These are phyloP conservation scores for Tagetes erecta DNA, from an alignment of 129 eudicot species.

Conservation along the genomic window DNA sequence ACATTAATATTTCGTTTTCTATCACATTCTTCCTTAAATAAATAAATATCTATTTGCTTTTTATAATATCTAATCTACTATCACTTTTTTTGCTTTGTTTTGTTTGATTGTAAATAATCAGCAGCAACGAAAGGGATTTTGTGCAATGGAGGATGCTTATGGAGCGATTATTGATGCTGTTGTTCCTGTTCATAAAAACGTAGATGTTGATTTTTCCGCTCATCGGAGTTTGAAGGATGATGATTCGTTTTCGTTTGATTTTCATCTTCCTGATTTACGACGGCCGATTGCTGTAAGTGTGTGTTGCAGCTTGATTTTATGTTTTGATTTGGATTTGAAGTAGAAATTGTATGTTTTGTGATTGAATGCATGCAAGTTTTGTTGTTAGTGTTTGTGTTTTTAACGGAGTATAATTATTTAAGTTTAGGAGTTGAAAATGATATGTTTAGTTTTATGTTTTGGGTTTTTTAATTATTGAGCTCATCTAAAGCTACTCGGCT, in stretches of 20 bases:
- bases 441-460: no score
- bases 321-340: not conserved
- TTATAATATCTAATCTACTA: not conserved
- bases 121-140: conserved; percentile 31
- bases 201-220: conserved; percentile 30
- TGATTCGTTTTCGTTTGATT: conserved; percentile 16
- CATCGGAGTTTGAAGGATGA: conserved; percentile 15
- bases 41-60: conserved; percentile 19
- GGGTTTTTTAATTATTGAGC: no score
- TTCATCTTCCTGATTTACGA: conserved; percentile 35
- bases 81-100: not conserved
- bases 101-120: not conserved
- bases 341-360: not conserved
- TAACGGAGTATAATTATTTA: no score
- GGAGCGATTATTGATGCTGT: conserved; percentile 25
- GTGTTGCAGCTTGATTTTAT: not conserved
- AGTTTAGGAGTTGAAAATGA: no score
- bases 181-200: conserved; percentile 25
- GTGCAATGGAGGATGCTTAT: conserved; percentile 40
- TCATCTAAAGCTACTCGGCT: no score
- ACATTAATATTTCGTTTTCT: not conserved
- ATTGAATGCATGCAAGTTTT: not conserved
- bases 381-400: not conserved
- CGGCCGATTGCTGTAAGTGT: conserved; percentile 24
- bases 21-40: not conserved